Evolutionary conservation across 225 moss, liverwort and hornwort genomes (phyloP).

Genomic region (Bryum argenteum): DNA sequence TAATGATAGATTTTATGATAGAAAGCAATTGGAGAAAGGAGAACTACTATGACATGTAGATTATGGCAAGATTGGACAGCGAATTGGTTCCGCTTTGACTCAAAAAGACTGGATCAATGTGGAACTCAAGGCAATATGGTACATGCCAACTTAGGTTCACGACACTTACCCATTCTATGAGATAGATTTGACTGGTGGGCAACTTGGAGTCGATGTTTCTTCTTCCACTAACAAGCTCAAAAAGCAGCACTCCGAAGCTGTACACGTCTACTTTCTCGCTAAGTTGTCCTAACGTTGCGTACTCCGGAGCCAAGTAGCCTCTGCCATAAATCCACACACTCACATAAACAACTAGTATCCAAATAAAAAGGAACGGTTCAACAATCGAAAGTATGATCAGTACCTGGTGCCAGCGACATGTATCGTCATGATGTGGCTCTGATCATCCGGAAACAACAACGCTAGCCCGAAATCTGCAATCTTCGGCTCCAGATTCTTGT

Average conservation of each 20-base stretch:
- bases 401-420: slow-evolving; percentile 55
- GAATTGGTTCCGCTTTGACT: no score
- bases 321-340: slow-evolving; percentile 19
- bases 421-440: slow-evolving; percentile 50
- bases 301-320: slow-evolving; percentile 58
- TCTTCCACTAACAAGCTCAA: slow-evolving; percentile 53
- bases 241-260: slow-evolving; percentile 51
- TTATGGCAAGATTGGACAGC: no score
- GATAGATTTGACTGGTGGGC: slow-evolving; percentile 32
- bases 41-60: no score
- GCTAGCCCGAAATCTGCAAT: slow-evolving; percentile 97
- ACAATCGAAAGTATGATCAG: no score
- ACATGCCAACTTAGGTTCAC: background rate
- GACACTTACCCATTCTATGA: slow-evolving; percentile 45
- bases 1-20: no score
- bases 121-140: no score
- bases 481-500: slow-evolving; percentile 82
- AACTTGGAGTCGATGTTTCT: slow-evolving; percentile 34
- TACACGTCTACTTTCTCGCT: slow-evolving; percentile 58
- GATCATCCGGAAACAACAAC: slow-evolving; percentile 48
- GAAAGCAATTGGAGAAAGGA: no score
- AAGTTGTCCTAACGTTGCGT: slow-evolving; percentile 50
- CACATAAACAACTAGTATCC: no score
- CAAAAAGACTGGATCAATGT: no score
- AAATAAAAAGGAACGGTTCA: no score